These are phyloP conservation scores for Penicillium silybi DNA, from an alignment of 495 filamentous ascomycete species.

Conservation along the genomic window DNA sequence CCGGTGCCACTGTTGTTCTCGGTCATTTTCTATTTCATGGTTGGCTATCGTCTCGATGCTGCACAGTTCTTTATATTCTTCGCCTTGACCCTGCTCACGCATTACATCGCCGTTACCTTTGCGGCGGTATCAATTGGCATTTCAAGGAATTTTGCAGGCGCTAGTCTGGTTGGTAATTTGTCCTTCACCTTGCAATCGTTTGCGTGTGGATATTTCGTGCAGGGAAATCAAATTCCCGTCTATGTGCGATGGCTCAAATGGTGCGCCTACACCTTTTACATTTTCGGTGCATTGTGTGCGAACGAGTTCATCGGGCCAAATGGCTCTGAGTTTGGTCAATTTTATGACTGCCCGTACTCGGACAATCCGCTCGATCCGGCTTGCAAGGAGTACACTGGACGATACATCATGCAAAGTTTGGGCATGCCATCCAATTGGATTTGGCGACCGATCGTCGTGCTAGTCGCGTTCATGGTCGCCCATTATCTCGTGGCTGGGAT, in stretches of 20 bases:
- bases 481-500: constrained; percentile 55
- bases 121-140: constrained; percentile 57
- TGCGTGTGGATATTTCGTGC: constrained; percentile 69
- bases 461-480: constrained; percentile 52
- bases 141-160: constrained; percentile 57
- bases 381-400: constrained; percentile 63
- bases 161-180: constrained; percentile 62
- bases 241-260: constrained; percentile 70
- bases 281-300: constrained; percentile 59
- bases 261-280: constrained; percentile 57
- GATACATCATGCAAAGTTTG: constrained; percentile 61
- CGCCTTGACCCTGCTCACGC: constrained; percentile 55
- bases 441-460: constrained; percentile 55
- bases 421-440: constrained; percentile 62
- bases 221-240: constrained; percentile 64
- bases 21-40: constrained; percentile 72
- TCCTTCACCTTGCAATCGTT: constrained; percentile 67
- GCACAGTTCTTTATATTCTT: constrained; percentile 68
- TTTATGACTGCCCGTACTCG: constrained; percentile 65
- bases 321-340: constrained; percentile 36
- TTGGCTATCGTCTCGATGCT: constrained; percentile 58
- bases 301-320: constrained; percentile 63
- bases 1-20: constrained; percentile 64
- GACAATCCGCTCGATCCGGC: constrained; percentile 52
- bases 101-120: constrained; percentile 63